These are phyloP conservation scores for Gossypium laxum DNA, from an alignment of 441 rosid species.

Conservation along the genomic window DNA sequence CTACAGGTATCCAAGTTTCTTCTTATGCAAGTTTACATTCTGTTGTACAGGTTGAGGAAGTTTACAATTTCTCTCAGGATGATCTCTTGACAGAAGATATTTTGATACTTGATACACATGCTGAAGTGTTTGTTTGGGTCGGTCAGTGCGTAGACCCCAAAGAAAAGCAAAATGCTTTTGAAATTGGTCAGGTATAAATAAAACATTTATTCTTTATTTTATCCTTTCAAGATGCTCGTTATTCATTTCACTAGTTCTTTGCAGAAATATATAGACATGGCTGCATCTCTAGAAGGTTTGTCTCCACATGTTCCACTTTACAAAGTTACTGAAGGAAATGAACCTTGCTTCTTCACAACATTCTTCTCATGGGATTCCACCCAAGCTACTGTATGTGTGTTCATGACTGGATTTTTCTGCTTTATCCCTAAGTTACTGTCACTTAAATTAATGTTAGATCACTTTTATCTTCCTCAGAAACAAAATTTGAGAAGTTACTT, in stretches of 20 bases:
- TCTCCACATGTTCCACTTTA: constrained; percentile 72
- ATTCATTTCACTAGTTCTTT: constrained; percentile 24
- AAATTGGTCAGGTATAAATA: constrained; percentile 68
- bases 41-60: constrained; percentile 69
- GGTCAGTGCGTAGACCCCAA: constrained; percentile 76
- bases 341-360: constrained; percentile 82
- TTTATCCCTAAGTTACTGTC: constrained; percentile 11
- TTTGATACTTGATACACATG: constrained; percentile 81
- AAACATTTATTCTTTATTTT: constrained; percentile 4
- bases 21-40: constrained; percentile 17
- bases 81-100: constrained; percentile 91
- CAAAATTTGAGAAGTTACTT: background rate
- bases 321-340: constrained; percentile 88
- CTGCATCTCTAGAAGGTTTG: constrained; percentile 70
- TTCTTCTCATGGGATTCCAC: constrained; percentile 81
- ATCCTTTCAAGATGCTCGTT: constrained; percentile 6
- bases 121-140: constrained; percentile 95
- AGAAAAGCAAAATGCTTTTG: constrained; percentile 85
- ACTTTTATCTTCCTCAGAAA: background rate
- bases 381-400: constrained; percentile 59
- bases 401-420: constrained; percentile 12
- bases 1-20: constrained; percentile 13
- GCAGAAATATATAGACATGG: constrained; percentile 76
- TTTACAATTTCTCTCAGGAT: constrained; percentile 83
- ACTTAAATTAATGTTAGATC: constrained; percentile 6